Conservation (phyloP, 208 protist genomes). For the Lotmaria passim region DNA sequence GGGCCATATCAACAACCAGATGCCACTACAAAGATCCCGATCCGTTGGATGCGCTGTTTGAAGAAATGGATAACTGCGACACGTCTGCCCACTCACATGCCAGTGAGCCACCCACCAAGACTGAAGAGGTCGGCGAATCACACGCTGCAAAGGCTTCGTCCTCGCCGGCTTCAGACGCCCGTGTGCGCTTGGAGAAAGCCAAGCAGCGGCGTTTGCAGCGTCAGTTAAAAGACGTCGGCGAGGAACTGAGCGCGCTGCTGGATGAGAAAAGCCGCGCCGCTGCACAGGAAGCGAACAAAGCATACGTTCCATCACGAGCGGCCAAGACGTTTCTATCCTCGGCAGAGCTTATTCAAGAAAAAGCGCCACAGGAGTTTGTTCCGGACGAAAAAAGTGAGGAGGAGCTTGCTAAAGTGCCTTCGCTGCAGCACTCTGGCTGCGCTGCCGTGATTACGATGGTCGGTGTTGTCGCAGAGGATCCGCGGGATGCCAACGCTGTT, state of each 20-base stretch:
- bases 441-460: slow-evolving; percentile 75
- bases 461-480: slow-evolving; percentile 32
- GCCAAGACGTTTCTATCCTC: slow-evolving; percentile 62
- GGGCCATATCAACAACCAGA: slow-evolving; percentile 1
- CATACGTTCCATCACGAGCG: slow-evolving; percentile 52
- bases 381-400: slow-evolving; percentile 39
- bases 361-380: slow-evolving; percentile 78
- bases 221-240: slow-evolving; percentile 45
- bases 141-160: not conserved
- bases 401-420: slow-evolving; percentile 44
- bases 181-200: slow-evolving; percentile 26
- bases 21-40: not conserved
- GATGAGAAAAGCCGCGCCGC: slow-evolving; percentile 26
- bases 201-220: slow-evolving; percentile 28
- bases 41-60: slow-evolving; percentile 27
- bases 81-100: slow-evolving; percentile 20
- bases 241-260: slow-evolving; percentile 44
- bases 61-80: slow-evolving; percentile 35
- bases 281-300: slow-evolving; percentile 24
- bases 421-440: slow-evolving; percentile 47
- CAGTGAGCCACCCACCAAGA: not conserved
- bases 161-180: slow-evolving; percentile 2
- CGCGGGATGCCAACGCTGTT: slow-evolving; percentile 1
- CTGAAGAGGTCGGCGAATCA: not conserved
- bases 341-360: slow-evolving; percentile 72